Conservation (phyloP, 257 asterid species). For the Scutellaria barbata region DNA sequence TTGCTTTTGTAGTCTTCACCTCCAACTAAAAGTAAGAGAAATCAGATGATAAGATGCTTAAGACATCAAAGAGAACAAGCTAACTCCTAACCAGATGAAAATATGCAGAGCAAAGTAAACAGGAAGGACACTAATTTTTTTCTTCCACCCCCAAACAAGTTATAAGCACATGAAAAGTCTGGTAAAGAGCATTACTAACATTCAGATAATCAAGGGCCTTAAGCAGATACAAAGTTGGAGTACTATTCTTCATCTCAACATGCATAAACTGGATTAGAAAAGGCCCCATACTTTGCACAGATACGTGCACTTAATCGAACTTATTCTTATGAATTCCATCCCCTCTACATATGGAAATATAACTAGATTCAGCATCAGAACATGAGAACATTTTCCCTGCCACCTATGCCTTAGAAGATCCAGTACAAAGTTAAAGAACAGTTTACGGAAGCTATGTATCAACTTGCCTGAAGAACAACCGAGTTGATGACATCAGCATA, state of each 20-base stretch:
- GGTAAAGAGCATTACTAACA: neutral
- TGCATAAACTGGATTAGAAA: neutral
- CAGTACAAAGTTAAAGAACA: conserved; percentile 3
- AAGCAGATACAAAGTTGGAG: neutral
- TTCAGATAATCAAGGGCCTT: conserved; percentile 18
- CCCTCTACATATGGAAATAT: neutral
- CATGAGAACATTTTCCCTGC: neutral
- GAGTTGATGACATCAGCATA: conserved; percentile 92
- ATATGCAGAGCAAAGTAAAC: neutral
- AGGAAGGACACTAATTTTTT: neutral
- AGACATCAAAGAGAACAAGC: conserved; percentile 5
- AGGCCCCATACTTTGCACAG: neutral
- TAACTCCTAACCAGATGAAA: neutral
- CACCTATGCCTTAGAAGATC: conserved; percentile 17
- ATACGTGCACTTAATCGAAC: neutral
- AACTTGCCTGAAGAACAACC: conserved; percentile 85
- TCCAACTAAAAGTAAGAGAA: conserved; percentile 8
- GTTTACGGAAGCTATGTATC: conserved; percentile 7
- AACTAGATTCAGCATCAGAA: neutral
- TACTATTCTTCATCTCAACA: neutral
- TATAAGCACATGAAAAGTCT: conserved; percentile 1
- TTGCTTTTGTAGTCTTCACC: neutral
- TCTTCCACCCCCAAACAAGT: neutral
- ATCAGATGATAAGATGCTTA: neutral
- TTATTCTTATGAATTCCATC: neutral